Evolutionary conservation across 225 moss, liverwort and hornwort species (phyloP), one percentile per base, ranked within the genome.

Genomic region (Bryum argenteum): DNA sequence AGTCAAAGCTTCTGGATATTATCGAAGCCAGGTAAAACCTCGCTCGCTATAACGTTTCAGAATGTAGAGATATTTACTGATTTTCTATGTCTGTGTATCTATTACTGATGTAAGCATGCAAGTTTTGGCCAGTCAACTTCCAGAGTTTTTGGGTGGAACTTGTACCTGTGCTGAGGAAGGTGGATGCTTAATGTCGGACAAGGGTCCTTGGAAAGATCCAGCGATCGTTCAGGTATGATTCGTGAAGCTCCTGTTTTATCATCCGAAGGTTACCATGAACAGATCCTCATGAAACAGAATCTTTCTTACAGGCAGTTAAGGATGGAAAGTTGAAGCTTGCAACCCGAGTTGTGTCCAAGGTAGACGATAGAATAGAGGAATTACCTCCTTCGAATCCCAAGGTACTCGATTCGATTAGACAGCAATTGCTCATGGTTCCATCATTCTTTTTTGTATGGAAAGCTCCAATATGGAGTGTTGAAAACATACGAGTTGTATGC

Each of bases 131-230:
- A 99, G 94, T 84, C 79, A 99, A 82, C 89, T 94, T 53, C 98
- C 94, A 70, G 85, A 74, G 26, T 93, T 99, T 79, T 58, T 99
- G 56, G 98, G 98, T 62, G 98, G 98, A 71, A 76, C 80, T 57
- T 99, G 98, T 71, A 89, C 81, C 3, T 99, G 98, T 58, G 59
- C 85, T 51, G 85, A 91, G 60, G 89, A 84, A 47, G 92, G 98
- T 18, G 98, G 92, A 63, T 99, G 98, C 70, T 70, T 99, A 64
- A 77, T 77, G 67, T 99, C 98, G 40, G 90, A 94, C 80, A 92
- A 77, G 55, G 98, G 98, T 21, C 94, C 94, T 41, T 99, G 98
- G 98, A 94, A 94, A 63, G 91, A 99, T 61, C 81, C 87, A 26
- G 72, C 65, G 12, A 90, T 94, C 67, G 65, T 90, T 55, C 84